Conservation (phyloP, 257 asterid genomes). For the Solanum chmielewskii region DNA sequence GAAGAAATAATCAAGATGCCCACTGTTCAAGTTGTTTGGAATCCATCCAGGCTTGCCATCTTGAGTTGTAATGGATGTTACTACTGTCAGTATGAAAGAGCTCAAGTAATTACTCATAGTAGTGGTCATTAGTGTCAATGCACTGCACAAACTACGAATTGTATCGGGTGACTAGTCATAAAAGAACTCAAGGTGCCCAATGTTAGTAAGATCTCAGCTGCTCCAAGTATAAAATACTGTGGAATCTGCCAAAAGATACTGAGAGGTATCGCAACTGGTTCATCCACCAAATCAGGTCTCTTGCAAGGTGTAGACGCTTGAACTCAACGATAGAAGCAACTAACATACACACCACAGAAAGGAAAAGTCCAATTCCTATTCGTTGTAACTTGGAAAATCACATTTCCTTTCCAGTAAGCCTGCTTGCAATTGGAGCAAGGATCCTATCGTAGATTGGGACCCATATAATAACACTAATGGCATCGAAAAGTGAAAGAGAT, state of each 20-base stretch:
- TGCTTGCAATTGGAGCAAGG: slow-evolving; percentile 64
- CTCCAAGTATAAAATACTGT: slow-evolving; percentile 64
- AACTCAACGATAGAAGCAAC: slow-evolving; percentile 73
- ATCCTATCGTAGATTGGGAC: slow-evolving; percentile 73
- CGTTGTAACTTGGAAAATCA: slow-evolving; percentile 71
- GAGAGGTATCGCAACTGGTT: slow-evolving; percentile 39
- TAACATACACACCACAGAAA: slow-evolving; percentile 64
- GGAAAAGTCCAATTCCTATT: slow-evolving; percentile 75
- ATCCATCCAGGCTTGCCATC: slow-evolving; percentile 75
- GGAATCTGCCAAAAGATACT: slow-evolving; percentile 71
- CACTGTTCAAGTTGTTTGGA: slow-evolving; percentile 63
- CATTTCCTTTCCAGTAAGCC: slow-evolving; percentile 46
- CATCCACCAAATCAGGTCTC: slow-evolving; percentile 28
- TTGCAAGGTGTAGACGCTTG: slow-evolving; percentile 35
- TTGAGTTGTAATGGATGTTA: slow-evolving; percentile 45
- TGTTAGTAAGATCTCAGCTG: slow-evolving; percentile 62
- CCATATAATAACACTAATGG: slow-evolving; percentile 73
- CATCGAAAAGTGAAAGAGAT: slow-evolving; percentile 57
- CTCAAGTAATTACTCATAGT: slow-evolving; percentile 66
- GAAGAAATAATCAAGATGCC: slow-evolving; percentile 82
- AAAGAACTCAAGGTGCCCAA: slow-evolving; percentile 82
- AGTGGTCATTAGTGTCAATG: slow-evolving; percentile 50
- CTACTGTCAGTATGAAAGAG: slow-evolving; percentile 58
- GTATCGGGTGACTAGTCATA: slow-evolving; percentile 92
- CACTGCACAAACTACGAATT: slow-evolving; percentile 83